Evolutionary conservation across 441 rosid species (phyloP).

Genomic region (Pelargonium hybrid): DNA sequence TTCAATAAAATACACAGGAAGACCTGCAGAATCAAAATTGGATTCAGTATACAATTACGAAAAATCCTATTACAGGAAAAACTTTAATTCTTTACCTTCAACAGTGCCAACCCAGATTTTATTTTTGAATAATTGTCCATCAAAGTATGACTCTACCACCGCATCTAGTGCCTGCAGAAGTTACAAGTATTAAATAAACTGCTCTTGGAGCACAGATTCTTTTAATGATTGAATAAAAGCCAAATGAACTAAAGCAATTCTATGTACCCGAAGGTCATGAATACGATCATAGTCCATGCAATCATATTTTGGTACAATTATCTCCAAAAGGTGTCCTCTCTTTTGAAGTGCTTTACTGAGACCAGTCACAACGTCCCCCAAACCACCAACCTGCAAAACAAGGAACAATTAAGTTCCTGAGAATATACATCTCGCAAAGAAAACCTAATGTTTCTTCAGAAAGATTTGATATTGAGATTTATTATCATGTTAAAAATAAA

Average conservation of each 20-base stretch:
- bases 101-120: slow-evolving; percentile 85
- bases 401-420: not conserved
- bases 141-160: slow-evolving; percentile 69
- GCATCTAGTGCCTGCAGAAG: slow-evolving; percentile 63
- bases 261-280: slow-evolving; percentile 56
- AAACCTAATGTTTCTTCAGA: no score
- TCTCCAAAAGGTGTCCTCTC: slow-evolving; percentile 87
- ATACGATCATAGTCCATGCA: slow-evolving; percentile 84
- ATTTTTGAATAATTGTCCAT: slow-evolving; percentile 71
- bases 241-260: not conserved
- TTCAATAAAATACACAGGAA: slow-evolving; percentile 91
- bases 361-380: slow-evolving; percentile 93
- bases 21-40: slow-evolving; percentile 46
- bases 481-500: no score
- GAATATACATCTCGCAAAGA: no score
- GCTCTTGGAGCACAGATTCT: not conserved
- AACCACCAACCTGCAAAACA: slow-evolving; percentile 69
- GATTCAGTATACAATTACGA: slow-evolving; percentile 25
- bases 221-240: not conserved
- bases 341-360: slow-evolving; percentile 86
- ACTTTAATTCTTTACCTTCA: slow-evolving; percentile 48
- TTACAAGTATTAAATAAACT: slow-evolving; percentile 9
- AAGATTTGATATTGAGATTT: no score
- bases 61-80: slow-evolving; percentile 8
- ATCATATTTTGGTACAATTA: slow-evolving; percentile 88